Evolutionary conservation across 1,284 basidiomycete genomes (phyloP), one percentile per base, ranked within the genome.

Genomic region (Ustilago vetiveriae): DNA sequence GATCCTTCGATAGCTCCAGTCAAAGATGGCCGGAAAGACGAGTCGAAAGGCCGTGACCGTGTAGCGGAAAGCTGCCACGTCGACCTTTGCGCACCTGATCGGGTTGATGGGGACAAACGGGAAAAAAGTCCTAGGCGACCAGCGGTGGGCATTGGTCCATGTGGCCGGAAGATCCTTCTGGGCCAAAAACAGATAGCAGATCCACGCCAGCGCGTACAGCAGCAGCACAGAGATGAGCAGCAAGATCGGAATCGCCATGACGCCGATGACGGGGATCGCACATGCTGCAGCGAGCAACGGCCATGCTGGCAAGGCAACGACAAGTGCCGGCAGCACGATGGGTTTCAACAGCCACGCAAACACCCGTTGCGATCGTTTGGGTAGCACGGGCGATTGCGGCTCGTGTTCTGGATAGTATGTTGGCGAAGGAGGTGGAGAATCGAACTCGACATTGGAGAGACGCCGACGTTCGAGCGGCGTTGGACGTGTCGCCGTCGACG

Each of bases 131-230:
- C 52, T 24, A 1, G 56, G 45, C 16, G 47, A 54, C 53, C 67
- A 65, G 14, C 47, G n/a, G 33, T 29, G 51, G 4, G 47, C 17
- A 24, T 69, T 42, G 14, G 52, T 44, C 63, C 62, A 51, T 10
- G 46, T 49, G 19, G 70, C 58, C 8, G 82, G 79, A 1, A 74
- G 67, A 40, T 80, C 76, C 43, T 68, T 58, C 49, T 82, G 82
- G 4, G 82, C 78, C 4, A 81, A 42, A 10, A 75, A 23, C 23
- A 82, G 75, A 48, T 83, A 82, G 32, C 73, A 67, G 37, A 77
- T 74, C 82, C 82, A 82, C 8, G 80, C 70, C 3, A 80, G 56
- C 8, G 67, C 48, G 42, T 82, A 82, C 27, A 82, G 72, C 11
- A 82, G 54, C 23, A 73, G 30, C n/a, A 72, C 48, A 14, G 76